Base-by-base conservation (phyloP, 768 basidiomycete species). In the Leccinum disarticulatum region DNA sequence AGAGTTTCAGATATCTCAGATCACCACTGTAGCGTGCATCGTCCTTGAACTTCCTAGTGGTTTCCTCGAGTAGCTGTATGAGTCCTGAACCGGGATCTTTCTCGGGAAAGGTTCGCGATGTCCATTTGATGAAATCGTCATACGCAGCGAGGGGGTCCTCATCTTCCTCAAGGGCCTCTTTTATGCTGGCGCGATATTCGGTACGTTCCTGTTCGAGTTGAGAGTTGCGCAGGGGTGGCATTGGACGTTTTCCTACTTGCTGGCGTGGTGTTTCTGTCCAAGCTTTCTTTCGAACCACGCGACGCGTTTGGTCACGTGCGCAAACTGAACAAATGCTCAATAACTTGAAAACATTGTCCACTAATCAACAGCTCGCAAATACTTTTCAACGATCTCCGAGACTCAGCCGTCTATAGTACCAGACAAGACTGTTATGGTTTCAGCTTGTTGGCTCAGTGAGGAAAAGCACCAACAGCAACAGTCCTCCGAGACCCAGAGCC, bases 61-160 rank as follows among this genome's bases (percentile, higher is more conserved):
- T 87, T 67, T 93, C 87, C 66, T 95, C 91, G 17, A 99, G 79
- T 6, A 98, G 75, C 49, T 92, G 89, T 2, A 88, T 69, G 35
- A 97, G 81, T 17, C 91, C 91, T 17, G 90, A 93, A 47, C 79
- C 75, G 0, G 81, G 81, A 67, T 89, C 81, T 49, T 83, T 79
- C 52, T 90, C 87, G 51, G 84, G 79, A 49, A 95, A 95, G 66
- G 85, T 86, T 64, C 93, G 87, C 59, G 88, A 77, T 35, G 89
- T 94, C 91, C 95, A 98, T 61, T 91, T 85, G 54, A 98, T 86
- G 74, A 94, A 97, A 70, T 87, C 81, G 71, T 91, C 83, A 64
- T 94, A 96, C 1, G 87, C 82, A 2, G 90, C 88, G 27, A 98
- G 81, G 4, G 95, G 90, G 69, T 98, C 97, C 62, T 90, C 89